phyloP scores from a whole-genome alignment of 2,329 filamentous ascomycete genomes.

The Aspergillus pseudonomiae region DNA sequence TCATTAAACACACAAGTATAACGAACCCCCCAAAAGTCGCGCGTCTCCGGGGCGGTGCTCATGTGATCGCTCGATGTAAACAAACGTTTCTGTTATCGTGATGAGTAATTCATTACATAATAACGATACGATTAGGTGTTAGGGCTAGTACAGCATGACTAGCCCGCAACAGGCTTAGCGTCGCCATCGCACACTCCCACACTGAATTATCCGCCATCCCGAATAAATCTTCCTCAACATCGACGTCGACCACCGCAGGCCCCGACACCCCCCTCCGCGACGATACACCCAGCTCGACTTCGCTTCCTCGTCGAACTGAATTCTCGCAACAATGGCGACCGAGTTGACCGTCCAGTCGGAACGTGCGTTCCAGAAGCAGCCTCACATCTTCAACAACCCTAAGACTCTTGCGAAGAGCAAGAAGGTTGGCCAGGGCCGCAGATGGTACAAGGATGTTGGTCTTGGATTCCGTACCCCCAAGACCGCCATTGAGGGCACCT shows the following conservation, averaged over 20 bases:
- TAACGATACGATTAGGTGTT: not conserved
- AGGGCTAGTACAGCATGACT: conserved; percentile 46
- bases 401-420: conserved; percentile 84
- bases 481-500: conserved; percentile 96
- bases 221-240: conserved; percentile 46
- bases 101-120: not conserved
- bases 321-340: conserved; percentile 81
- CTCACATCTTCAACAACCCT: conserved; percentile 99
- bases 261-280: conserved; percentile 37
- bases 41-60: conserved; percentile 33
- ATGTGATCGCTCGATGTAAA: conserved; percentile 44
- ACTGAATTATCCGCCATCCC: conserved; percentile 38
- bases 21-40: conserved; percentile 20
- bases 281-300: conserved; percentile 39
- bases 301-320: conserved; percentile 50
- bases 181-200: conserved; percentile 39
- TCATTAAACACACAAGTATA: not conserved
- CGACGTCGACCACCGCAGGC: conserved; percentile 41
- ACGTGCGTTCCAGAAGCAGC: conserved; percentile 99
- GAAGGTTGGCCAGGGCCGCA: conserved; percentile 85
- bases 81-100: conserved; percentile 33
- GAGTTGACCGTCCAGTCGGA: conserved; percentile 99
- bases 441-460: conserved; percentile 99
- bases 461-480: conserved; percentile 99
- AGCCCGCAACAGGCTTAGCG: conserved; percentile 36